Base-by-base conservation (phyloP, 78 protist genomes). In the Bodo saltans region DNA sequence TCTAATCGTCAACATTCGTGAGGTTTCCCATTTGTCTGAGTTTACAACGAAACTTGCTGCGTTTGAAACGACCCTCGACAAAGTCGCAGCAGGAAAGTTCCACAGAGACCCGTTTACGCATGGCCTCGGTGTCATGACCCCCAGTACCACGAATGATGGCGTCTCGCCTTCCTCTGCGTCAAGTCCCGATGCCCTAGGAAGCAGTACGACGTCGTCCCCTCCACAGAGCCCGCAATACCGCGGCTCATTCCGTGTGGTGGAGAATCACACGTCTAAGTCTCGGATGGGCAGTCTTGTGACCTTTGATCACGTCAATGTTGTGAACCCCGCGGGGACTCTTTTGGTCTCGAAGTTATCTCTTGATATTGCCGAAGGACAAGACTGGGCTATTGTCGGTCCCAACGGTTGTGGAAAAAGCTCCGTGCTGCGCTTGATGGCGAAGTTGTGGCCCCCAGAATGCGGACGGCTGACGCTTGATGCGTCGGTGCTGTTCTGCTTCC, bases 371-470 rank as follows among this genome's bases (percentile, higher is more conserved):
- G 47, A 33, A 35, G 33, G 53, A 3, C 0, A 0, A 3, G 0
- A 32, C 27, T 12, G 34, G 33, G 52, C 40, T 35, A 25, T 72
- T 26, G 27, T 40, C 78, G 53, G 53, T 11, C 68, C 67, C 21
- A 41, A 38, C 67, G 67, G 78, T 3, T 0, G 28, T n/a, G 82
- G 82, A 29, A 75, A 75, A 42, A 38, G 72, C 12, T 32, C 82
- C 33, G 25, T 75, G n/a, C 52, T 75, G 3, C 82, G 82, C 39
- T 32, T 35, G 23, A 1, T 53, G 35, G 0, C 33, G 34, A 42
- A 70, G 42, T 12, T 52, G 42, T 75, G 82, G 82, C 42, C 38
- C 3, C 23, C 38, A 0, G 47, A 12, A 23, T 0, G 0, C 17
- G 82, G 82, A 39, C 42, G 26, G 41, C 17, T 52, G 29, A 8